Percentiles rank a stretch among this genome's conserved stretches.
phyloP scores from a whole-genome alignment of 2,329 filamentous ascomycete species.

The Talaromyces rugulosus region DNA sequence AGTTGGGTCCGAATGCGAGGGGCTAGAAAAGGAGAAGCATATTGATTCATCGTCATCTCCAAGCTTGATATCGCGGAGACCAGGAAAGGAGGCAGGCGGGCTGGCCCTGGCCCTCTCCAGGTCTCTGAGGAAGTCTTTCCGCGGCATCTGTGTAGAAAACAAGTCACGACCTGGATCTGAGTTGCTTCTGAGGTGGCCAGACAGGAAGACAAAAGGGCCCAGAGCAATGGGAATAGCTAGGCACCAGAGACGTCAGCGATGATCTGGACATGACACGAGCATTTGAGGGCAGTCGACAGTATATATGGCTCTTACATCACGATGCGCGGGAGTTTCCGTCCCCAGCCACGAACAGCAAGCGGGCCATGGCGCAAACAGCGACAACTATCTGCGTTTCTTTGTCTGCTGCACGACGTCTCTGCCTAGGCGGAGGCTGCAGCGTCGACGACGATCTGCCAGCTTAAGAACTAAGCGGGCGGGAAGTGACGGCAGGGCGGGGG shows the following conservation, averaged over 20 bases:
- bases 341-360: neutral
- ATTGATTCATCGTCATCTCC: conserved; percentile 72
- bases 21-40: conserved; percentile 52
- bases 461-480: no score
- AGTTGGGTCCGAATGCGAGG: conserved; percentile 18
- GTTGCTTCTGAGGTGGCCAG: neutral
- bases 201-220: neutral
- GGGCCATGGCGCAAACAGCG: neutral
- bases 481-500: no score
- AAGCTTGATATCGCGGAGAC: conserved; percentile 53
- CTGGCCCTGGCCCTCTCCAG: conserved; percentile 36
- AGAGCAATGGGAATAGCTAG: neutral
- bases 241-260: neutral
- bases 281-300: neutral
- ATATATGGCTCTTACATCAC: neutral
- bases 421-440: neutral
- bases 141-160: conserved; percentile 51
- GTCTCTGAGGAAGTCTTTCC: conserved; percentile 62
- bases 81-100: conserved; percentile 34
- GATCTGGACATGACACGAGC: neutral
- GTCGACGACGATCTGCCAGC: neutral
- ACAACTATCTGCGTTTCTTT: neutral
- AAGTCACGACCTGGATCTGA: neutral
- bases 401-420: neutral
- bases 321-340: neutral